Evolutionary conservation across 306 rosid genomes (phyloP).

Genomic region (Lathyrus sativus): DNA sequence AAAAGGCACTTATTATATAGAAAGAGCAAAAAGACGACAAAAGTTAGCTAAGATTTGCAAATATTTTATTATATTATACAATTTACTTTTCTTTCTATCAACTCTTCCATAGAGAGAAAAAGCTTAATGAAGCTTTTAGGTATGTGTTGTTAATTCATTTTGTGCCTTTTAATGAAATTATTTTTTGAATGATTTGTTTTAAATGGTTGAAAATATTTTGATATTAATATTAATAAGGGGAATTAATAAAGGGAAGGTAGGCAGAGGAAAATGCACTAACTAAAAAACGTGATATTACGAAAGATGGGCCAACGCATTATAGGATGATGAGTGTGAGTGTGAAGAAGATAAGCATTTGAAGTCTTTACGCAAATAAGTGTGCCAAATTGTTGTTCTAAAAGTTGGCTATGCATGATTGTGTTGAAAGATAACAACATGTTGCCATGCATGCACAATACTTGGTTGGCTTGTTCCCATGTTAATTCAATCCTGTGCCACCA

Average conservation of each 20-base stretch:
- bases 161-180: conserved; percentile 41
- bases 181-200: conserved; percentile 29
- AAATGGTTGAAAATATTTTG: conserved; percentile 38
- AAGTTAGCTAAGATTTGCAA: conserved; percentile 37
- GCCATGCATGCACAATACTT: conserved; percentile 46
- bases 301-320: conserved; percentile 44
- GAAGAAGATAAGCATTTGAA: conserved; percentile 45
- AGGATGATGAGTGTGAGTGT: conserved; percentile 27
- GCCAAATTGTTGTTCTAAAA: conserved; percentile 34
- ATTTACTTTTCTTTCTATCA: conserved; percentile 11
- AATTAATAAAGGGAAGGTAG: conserved; percentile 44
- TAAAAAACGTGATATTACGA: conserved; percentile 40
- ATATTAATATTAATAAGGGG: too few relatives aligned
- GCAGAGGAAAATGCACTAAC: conserved; percentile 46
- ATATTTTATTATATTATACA: neutral
- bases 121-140: conserved; percentile 30
- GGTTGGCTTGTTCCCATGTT: conserved; percentile 39
- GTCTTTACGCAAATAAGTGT: conserved; percentile 53
- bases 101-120: neutral
- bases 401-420: conserved; percentile 48
- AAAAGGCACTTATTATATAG: conserved; percentile 17
- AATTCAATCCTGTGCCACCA: conserved; percentile 33
- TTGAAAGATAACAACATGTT: conserved; percentile 38
- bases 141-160: conserved; percentile 40
- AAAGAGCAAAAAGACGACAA: conserved; percentile 19